Base-by-base conservation (phyloP, 345 rosid species). In the Gynandropsis gynandra region DNA sequence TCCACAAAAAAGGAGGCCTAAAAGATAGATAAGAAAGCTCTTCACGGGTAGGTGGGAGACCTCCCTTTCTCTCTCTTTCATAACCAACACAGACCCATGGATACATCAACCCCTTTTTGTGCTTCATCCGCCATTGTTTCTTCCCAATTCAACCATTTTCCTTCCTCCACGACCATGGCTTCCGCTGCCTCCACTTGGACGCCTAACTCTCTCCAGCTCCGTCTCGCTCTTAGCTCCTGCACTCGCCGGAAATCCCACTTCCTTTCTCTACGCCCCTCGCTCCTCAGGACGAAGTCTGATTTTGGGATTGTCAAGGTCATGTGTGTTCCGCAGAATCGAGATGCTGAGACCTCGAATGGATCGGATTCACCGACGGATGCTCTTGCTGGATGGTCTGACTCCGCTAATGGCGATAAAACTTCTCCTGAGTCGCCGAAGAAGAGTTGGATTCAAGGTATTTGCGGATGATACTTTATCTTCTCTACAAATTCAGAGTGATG, bases 141-240 rank as follows among this genome's bases (percentile, higher is more conserved):
- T 40, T 54, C 66, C 35, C 55, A 50, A 37, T 63, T 52, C 65
- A 61, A 58, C 61, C 61, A 66, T 10, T 34, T n/a, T 39, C 63
- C 20, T 37, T 61, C 9, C n/a, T 16, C 33, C 13, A 15, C 0
- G 38, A 35, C 49, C 32, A 79, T 81, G 84, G 77, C 81, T 50
- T 72, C 79, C 9, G 59, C 75, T 51, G 50, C 75, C 6, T 73
- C 76, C 61, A 58, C 80, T 66, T 76, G 79, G 66, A 58, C 81
- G 5, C 92, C 95, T 52, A 69, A 54, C 75, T 84, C 95, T 19
- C 93, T 74, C 50, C 95, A 90, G 85, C 92, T 90, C 51, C 96
- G 92, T 14, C 66, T 84, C 29, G 92, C 89, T 47, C 8, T 84
- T 32, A 67, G 49, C 62, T 54, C 63, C 59, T 11, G 64, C 62